A percentile compares a stretch with the other conserved stretches of the same genome.
phyloP scores from a whole-genome alignment of 345 rosid species.

The Brassica incana region DNA sequence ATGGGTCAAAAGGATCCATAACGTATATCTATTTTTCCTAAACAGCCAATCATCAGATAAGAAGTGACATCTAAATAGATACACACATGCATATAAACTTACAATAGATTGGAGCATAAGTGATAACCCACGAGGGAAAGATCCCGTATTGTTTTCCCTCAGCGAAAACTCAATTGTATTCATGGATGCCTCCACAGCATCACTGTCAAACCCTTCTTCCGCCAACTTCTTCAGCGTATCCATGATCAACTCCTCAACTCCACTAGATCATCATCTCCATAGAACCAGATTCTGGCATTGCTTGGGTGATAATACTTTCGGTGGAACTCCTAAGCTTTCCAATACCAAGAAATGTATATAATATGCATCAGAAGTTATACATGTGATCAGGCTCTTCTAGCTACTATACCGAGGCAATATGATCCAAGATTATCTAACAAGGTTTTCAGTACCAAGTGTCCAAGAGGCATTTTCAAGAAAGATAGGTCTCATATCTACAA shows the following conservation, averaged over 20 bases:
- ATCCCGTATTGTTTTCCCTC: constrained; percentile 93
- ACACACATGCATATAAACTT: too few species aligned
- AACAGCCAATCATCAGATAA: too few species aligned
- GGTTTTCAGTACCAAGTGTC: too few species aligned
- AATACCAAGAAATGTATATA: not conserved
- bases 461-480: too few species aligned
- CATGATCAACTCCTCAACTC: constrained; percentile 73
- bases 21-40: constrained; percentile 95
- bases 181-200: constrained; percentile 98
- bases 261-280: constrained; percentile 89
- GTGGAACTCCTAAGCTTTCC: constrained; percentile 75
- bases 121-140: constrained; percentile 96
- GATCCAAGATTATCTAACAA: too few species aligned
- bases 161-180: constrained; percentile 96
- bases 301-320: constrained; percentile 88
- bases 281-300: constrained; percentile 96
- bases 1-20: constrained; percentile 94
- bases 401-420: not conserved
- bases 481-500: too few species aligned
- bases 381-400: not conserved
- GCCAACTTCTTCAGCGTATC: constrained; percentile 66
- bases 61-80: too few species aligned
- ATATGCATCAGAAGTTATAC: constrained; percentile 17
- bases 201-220: constrained; percentile 85
- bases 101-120: constrained; percentile 82